A percentile compares a stretch with the other conserved stretches of the same genome.
These are phyloP conservation scores for Fusarium pseudoanthophilum DNA, from an alignment of 2,329 filamentous ascomycete species.

Conservation along the genomic window DNA sequence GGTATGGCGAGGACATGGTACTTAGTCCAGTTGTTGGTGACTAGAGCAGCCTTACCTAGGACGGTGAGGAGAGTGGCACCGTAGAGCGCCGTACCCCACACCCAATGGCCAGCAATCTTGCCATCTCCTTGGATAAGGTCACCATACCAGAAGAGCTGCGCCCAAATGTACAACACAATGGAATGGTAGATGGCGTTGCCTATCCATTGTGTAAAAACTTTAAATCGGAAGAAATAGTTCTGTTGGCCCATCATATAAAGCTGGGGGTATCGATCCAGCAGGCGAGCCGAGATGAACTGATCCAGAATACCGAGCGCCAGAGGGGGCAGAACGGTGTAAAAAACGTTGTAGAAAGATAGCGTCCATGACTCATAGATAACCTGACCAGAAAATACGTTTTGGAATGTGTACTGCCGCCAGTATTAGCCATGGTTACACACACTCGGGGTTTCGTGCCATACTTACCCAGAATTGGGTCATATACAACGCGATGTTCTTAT, in stretches of 20 bases:
- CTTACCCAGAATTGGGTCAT: slow-evolving; percentile 99
- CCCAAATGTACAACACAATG: slow-evolving; percentile 88
- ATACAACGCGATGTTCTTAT: slow-evolving; percentile 98
- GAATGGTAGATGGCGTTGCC: slow-evolving; percentile 96
- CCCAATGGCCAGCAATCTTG: slow-evolving; percentile 90
- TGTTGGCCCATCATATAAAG: slow-evolving; percentile 93
- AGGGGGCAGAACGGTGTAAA: slow-evolving; percentile 94
- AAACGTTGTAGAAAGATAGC: slow-evolving; percentile 98
- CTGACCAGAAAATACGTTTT: slow-evolving; percentile 97
- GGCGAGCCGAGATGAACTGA: slow-evolving; percentile 93
- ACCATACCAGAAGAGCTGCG: slow-evolving; percentile 81
- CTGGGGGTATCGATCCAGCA: slow-evolving; percentile 95
- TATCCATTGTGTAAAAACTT: slow-evolving; percentile 94
- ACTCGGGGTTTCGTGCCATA: slow-evolving; percentile 24
- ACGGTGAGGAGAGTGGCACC: slow-evolving; percentile 94
- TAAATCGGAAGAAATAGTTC: slow-evolving; percentile 91
- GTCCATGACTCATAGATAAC: slow-evolving; percentile 99
- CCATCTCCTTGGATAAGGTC: slow-evolving; percentile 85
- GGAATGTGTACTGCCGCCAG: slow-evolving; percentile 83
- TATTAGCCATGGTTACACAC: slow-evolving; percentile 26
- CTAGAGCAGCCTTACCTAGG: slow-evolving; percentile 90
- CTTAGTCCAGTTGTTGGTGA: slow-evolving; percentile 99
- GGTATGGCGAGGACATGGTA: slow-evolving; percentile 96
- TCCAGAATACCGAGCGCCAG: slow-evolving; percentile 96
- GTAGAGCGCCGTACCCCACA: slow-evolving; percentile 96